These are phyloP conservation scores for Beauveria pseudobassiana DNA, from an alignment of 2,329 filamentous ascomycete species.

Conservation along the genomic window DNA sequence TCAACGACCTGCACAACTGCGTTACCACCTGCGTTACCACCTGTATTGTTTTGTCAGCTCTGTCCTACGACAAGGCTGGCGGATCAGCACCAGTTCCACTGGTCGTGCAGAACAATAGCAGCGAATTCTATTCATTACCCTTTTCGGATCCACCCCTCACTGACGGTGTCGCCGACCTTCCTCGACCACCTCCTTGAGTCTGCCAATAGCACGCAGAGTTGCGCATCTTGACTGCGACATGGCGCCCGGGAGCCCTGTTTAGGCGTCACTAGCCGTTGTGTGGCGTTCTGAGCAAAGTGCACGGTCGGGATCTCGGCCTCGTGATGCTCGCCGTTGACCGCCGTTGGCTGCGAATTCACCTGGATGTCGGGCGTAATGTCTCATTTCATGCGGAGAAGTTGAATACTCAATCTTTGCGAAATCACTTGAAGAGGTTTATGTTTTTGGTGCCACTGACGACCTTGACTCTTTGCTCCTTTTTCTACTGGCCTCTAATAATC, in stretches of 20 bases:
- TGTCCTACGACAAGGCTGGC: background rate
- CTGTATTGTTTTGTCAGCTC: background rate
- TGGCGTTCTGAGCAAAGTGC: background rate
- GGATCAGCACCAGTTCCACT: constrained; percentile 5
- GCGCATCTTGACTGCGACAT: background rate
- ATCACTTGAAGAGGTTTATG: too few species aligned
- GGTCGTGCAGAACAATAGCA: constrained; percentile 12
- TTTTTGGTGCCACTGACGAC: too few species aligned
- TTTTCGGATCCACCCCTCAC: constrained; percentile 7
- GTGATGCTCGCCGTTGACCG: background rate
- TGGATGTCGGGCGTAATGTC: background rate
- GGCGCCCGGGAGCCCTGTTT: background rate
- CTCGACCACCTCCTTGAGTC: background rate
- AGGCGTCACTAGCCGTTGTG: background rate
- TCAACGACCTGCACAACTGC: background rate
- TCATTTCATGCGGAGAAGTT: background rate
- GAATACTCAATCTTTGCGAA: too few species aligned
- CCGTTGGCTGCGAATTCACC: background rate
- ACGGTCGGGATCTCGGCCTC: background rate
- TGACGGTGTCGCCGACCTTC: constrained; percentile 1
- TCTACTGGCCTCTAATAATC: too few species aligned
- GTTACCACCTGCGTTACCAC: background rate
- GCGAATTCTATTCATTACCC: constrained; percentile 11
- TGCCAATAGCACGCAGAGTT: background rate
- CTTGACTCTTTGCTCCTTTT: too few species aligned